Evolutionary conservation across 2,329 filamentous ascomycete species (phyloP).

Genomic region (Fusarium staphyleae): DNA sequence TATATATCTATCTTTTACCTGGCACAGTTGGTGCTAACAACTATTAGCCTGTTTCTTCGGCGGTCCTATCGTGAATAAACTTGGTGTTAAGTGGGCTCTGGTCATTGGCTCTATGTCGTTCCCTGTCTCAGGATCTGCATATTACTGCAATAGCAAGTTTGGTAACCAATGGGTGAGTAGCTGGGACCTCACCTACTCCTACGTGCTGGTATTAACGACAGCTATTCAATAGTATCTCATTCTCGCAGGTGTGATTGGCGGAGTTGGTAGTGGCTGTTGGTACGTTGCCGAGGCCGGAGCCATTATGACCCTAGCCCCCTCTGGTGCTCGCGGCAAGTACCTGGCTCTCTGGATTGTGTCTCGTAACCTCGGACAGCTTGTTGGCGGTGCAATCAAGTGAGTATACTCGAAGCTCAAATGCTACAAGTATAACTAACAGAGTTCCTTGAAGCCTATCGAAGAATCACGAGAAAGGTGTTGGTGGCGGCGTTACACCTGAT

Average conservation of each 20-base stretch:
- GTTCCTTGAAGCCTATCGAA: constrained; percentile 4
- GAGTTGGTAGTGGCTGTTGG: constrained; percentile 54
- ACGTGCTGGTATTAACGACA: background rate
- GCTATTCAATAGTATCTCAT: constrained; percentile 47
- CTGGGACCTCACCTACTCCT: background rate
- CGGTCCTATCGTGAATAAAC: constrained; percentile 11
- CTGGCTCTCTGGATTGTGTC: constrained; percentile 57
- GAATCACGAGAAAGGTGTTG: constrained; percentile 12
- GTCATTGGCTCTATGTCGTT: constrained; percentile 43
- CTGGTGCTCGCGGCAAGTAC: constrained; percentile 55
- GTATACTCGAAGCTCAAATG: constrained; percentile 13
- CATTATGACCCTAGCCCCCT: constrained; percentile 57
- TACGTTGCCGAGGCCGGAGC: constrained; percentile 57
- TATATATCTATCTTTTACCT: background rate
- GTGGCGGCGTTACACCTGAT: constrained; percentile 9
- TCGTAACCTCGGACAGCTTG: constrained; percentile 55
- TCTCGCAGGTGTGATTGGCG: constrained; percentile 48
- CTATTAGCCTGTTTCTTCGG: constrained; percentile 9
- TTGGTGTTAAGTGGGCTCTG: constrained; percentile 13
- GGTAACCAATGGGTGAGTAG: constrained; percentile 55
- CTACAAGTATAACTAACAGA: background rate
- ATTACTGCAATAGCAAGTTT: constrained; percentile 58
- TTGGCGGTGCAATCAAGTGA: constrained; percentile 55
- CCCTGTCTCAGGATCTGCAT: constrained; percentile 55
- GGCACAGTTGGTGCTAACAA: background rate